Evolutionary conservation across 1,139 yeast species (phyloP).

Genomic region (Meyerozyma carpophila): DNA sequence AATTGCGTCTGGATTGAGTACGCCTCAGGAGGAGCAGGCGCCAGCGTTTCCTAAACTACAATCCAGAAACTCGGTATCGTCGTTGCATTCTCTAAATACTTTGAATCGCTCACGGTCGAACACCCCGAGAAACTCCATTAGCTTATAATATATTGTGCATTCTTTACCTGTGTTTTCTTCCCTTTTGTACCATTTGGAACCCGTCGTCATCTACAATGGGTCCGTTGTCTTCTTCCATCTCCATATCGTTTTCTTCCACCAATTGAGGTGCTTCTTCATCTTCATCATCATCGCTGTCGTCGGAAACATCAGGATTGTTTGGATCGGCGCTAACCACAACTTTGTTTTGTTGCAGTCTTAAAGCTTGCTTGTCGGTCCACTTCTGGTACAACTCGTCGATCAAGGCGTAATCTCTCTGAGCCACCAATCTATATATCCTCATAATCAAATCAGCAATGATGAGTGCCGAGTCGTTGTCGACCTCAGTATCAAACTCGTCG

Average conservation of each 20-base stretch:
- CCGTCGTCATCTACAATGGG: slow-evolving; percentile 92
- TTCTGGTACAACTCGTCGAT: slow-evolving; percentile 57
- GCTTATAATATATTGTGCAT: slow-evolving; percentile 9
- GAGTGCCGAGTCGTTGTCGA: slow-evolving; percentile 86
- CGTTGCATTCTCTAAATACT: slow-evolving; percentile 39
- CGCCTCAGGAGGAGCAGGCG: slow-evolving; percentile 31
- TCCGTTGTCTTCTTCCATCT: slow-evolving; percentile 34
- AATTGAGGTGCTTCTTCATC: slow-evolving; percentile 27
- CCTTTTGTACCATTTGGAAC: slow-evolving; percentile 77
- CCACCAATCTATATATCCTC: slow-evolving; percentile 61
- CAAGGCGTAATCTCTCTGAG: slow-evolving; percentile 40
- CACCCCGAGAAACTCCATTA: slow-evolving; percentile 38
- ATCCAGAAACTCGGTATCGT: slow-evolving; percentile 29
- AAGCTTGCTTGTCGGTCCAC: slow-evolving; percentile 52
- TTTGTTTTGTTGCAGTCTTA: slow-evolving; percentile 18
- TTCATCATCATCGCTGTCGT: slow-evolving; percentile 40
- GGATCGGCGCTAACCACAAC: slow-evolving; percentile 52
- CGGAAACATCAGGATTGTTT: slow-evolving; percentile 50
- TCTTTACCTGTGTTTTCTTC: slow-evolving; percentile 28
- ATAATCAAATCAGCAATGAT: slow-evolving; percentile 66
- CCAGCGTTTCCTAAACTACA: slow-evolving; percentile 13
- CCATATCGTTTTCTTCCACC: slow-evolving; percentile 25
- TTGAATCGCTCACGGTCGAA: slow-evolving; percentile 34
- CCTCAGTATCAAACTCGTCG: slow-evolving; percentile 85
- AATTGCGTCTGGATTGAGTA: slow-evolving; percentile 15